These are phyloP conservation scores for Aspergillus brunneoviolaceus DNA, from an alignment of 2,329 filamentous ascomycete genomes.

Conservation along the genomic window DNA sequence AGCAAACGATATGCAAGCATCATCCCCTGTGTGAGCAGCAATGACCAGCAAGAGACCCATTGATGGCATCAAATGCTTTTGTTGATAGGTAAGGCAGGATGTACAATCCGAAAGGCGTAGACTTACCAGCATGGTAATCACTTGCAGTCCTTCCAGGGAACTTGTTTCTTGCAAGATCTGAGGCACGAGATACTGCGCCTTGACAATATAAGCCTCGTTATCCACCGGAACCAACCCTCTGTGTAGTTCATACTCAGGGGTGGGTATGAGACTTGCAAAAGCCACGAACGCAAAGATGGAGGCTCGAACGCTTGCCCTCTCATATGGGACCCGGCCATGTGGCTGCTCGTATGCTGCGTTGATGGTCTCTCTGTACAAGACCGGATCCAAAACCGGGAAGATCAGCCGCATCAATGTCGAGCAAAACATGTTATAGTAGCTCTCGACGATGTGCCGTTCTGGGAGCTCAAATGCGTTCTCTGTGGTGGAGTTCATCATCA, in stretches of 20 bases:
- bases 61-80: not conserved
- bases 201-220: conserved; percentile 41
- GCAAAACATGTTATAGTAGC: conserved; percentile 33
- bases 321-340: conserved; percentile 15
- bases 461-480: conserved; percentile 38
- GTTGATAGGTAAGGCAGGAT: too few relatives aligned
- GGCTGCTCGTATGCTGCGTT: conserved; percentile 44
- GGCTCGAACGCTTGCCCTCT: conserved; percentile 42
- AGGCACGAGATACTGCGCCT: conserved; percentile 45
- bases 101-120: not conserved
- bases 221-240: conserved; percentile 32
- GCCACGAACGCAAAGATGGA: conserved; percentile 53
- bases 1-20: not conserved
- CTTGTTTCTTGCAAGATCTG: conserved; percentile 45
- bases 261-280: conserved; percentile 32
- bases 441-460: conserved; percentile 29
- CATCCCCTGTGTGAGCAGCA: not conserved
- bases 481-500: conserved; percentile 23
- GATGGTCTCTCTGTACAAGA: conserved; percentile 50
- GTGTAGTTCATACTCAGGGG: conserved; percentile 16
- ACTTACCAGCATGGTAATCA: conserved; percentile 51
- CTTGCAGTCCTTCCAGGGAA: conserved; percentile 48
- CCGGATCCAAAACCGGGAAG: conserved; percentile 52
- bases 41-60: not conserved
- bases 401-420: conserved; percentile 42